Evolutionary conservation across 176 grass and related monocot genomes (phyloP), one percentile per base, ranked within the genome.

Genomic region (Raddia distichophylla): DNA sequence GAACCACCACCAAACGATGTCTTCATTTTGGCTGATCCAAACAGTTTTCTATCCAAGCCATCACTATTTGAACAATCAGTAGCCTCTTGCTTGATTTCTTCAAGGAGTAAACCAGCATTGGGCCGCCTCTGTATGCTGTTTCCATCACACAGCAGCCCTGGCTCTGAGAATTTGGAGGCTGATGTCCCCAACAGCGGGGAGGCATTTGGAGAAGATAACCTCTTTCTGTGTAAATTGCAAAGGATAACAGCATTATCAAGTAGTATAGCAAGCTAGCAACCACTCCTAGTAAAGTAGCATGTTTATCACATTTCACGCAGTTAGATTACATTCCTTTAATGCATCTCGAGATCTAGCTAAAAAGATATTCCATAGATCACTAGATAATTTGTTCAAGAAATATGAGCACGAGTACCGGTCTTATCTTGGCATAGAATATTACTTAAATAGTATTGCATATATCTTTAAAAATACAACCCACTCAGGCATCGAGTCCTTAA

Each of bases 51-150:
- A 69, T 91, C 83, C 55, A 93, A 46, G 71, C 76, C 83, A 63
- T 97, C 88, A 7, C 77, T 27, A 53, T 87, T 78, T 18, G 89
- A 83, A 83, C 76, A 88, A 34, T 97, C 94, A 33, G 46, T 62
- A 71, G 81, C 84, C 69, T 98, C 95, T 80, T 93, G 86, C 75
- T 98, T 98, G 69, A 98, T 95, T 73, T 93, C 95, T 54, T 98
- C 95, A 35, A 98, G 95, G 46, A 98, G 88, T 47, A 98, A 67
- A 45, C 90, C 92, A 51, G 95, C 89, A 67, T 95, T 98, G n/a
- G 86, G 86, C 58, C 82, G 82, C 52, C 89, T 89, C 64, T 91
- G 95, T 60, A 98, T 95, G 79, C 85, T 91, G 51, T 79, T 78
- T 51, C 95, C 92, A 66, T 91, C 95, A 12, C 81, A 93, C 64